Conservation (phyloP, 2,329 filamentous ascomycete genomes). For the Alternaria tenuissima region DNA sequence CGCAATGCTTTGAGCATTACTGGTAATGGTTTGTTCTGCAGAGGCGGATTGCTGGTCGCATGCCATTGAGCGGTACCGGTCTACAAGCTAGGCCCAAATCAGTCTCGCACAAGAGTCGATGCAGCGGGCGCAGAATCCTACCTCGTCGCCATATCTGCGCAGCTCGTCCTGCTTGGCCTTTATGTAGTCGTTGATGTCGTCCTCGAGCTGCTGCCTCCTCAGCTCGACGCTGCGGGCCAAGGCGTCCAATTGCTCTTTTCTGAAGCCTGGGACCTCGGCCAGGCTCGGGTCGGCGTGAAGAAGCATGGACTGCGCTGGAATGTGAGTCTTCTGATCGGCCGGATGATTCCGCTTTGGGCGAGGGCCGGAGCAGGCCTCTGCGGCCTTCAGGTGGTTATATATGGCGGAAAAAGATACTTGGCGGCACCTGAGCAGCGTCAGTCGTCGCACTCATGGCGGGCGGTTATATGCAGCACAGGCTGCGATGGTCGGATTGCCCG, state of each 20-base stretch:
- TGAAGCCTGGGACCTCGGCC: constrained; percentile 45
- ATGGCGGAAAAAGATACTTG: constrained; percentile 3
- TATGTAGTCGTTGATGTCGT: constrained; percentile 47
- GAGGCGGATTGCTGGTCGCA: constrained; percentile 27
- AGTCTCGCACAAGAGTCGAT: constrained; percentile 22
- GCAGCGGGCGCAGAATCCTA: constrained; percentile 22
- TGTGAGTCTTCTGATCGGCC: constrained; percentile 18
- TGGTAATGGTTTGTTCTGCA: constrained; percentile 8
- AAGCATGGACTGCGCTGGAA: constrained; percentile 37
- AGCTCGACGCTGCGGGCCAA: constrained; percentile 46
- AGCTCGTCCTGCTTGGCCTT: constrained; percentile 45
- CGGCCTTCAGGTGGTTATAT: constrained; percentile 12
- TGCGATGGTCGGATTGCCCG: constrained; percentile 17
- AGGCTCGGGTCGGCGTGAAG: constrained; percentile 39
- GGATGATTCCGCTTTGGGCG: constrained; percentile 29
- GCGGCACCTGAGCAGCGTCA: constrained; percentile 25
- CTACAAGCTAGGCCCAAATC: constrained; percentile 45
- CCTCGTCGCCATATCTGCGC: constrained; percentile 43
- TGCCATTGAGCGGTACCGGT: constrained; percentile 43
- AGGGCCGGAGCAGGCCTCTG: constrained; percentile 12
- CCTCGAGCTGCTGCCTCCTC: constrained; percentile 48
- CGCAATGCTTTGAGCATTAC: constrained; percentile 12
- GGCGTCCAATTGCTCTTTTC: constrained; percentile 41
- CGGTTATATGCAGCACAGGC: constrained; percentile 15
- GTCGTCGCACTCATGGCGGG: constrained; percentile 31